Base-by-base conservation (phyloP, 192 early-diverging fungal genomes). In the Linnemannia elongata region DNA sequence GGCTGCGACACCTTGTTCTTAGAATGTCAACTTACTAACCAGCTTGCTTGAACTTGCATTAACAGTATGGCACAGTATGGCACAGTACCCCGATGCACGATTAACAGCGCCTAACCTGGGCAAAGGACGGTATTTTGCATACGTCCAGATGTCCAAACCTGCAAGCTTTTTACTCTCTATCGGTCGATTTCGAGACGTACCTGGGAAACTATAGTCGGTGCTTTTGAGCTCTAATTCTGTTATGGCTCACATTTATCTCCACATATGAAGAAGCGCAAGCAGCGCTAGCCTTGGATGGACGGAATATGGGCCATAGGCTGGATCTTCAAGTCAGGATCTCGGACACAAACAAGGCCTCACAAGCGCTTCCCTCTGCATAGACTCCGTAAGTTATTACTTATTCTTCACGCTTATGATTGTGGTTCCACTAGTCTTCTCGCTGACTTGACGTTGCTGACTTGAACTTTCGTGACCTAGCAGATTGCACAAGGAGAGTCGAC, bases 321-420 rank as follows among this genome's bases (percentile, higher is more conserved):
- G 85, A 80, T 35, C 68, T 87, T 6, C 66, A 73, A 20, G 85
- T 87, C 39, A 73, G 77, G 38, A 87, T 87, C 72, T 87, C 85
- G 3, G 85, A 87, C 42, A 87, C 79, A 0, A 76, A 41, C 18
- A 22, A 76, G 54, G 66, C 72, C 57, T 60, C 36, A 24, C 73
- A 22, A 45, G 74, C 30, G 42, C 68, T 44, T 30, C 27, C 60
- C 9, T 71, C 45, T 20, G 73, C 36, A n/a, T 47, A 45, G 18
- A 74, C 83, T 27, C 83, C 83, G 83, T 85, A 85, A 70, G 60
- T 38, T 33, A 12, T 18, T 30, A 3, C 57, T 57, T 39, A 72
- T 24, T 33, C 27, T 66, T 52, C 49, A 0, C 7, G n/a, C 55
- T 60, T 0, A 24, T 0, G 55, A 10, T 27, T 60, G 27, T 38